phyloP scores from a whole-genome alignment of 345 rosid genomes.

The Carallia brachiata region DNA sequence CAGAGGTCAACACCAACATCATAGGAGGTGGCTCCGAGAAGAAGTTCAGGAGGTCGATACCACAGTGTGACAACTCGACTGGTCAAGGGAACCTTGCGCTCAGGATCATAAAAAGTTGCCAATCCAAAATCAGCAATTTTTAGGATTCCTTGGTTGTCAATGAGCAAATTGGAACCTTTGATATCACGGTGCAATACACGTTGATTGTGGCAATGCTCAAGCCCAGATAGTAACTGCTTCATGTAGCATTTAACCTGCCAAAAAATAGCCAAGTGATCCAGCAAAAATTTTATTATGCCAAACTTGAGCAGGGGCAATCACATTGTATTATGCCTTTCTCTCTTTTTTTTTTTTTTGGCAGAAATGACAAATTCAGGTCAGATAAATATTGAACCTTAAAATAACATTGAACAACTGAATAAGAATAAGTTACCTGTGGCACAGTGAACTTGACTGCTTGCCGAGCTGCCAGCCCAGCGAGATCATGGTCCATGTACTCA shows the following conservation, averaged over 20 bases:
- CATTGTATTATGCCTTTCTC: too few relatives aligned
- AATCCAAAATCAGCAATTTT: constrained; percentile 94
- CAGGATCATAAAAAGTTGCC: constrained; percentile 71
- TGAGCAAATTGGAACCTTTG: constrained; percentile 82
- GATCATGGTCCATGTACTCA: constrained; percentile 96
- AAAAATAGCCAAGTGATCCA: constrained; percentile 10
- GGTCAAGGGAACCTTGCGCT: constrained; percentile 64
- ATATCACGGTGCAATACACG: constrained; percentile 90
- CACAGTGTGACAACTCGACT: constrained; percentile 95
- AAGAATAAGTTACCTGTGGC: constrained; percentile 68
- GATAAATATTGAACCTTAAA: too few relatives aligned
- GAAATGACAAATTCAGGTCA: too few relatives aligned
- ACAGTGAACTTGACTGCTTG: constrained; percentile 73
- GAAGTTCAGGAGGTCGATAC: constrained; percentile 95
- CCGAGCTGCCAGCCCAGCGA: constrained; percentile 73
- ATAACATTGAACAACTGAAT: too few relatives aligned
- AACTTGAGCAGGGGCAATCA: constrained; percentile 4
- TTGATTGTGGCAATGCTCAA: constrained; percentile 80
- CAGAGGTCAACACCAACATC: constrained; percentile 80
- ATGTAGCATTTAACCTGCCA: constrained; percentile 77
- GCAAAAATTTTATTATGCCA: constrained; percentile 2
- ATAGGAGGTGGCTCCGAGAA: constrained; percentile 81
- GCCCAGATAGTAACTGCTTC: constrained; percentile 78
- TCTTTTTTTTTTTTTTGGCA: too few relatives aligned
- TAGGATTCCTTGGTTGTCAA: constrained; percentile 69